phyloP scores from a whole-genome alignment of 75 land plant species.

The Selaginella tamariscina region DNA sequence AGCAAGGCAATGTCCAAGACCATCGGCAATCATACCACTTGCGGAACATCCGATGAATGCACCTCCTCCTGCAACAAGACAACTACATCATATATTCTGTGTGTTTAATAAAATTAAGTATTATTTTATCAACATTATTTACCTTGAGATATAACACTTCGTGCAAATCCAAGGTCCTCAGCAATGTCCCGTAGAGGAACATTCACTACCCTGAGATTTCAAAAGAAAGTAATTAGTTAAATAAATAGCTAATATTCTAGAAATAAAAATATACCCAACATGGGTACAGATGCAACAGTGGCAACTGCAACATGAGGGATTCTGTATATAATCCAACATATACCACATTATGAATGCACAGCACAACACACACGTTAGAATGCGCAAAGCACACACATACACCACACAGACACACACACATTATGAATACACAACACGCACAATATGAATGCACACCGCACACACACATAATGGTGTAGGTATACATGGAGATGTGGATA shows the following conservation, averaged over 20 bases:
- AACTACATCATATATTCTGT: no score
- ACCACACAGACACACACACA: neutral
- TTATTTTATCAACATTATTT: no score
- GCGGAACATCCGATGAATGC: neutral
- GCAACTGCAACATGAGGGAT: slow-evolving; percentile 79
- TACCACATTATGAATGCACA: neutral
- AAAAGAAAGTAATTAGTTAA: neutral
- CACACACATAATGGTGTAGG: slow-evolving; percentile 12
- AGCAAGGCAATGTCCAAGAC: neutral
- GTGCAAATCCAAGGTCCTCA: slow-evolving; percentile 60
- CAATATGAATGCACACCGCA: neutral
- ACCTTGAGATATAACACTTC: slow-evolving; percentile 75
- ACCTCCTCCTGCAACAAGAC: no score
- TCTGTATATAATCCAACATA: neutral
- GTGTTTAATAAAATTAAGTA: no score
- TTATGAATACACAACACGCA: no score
- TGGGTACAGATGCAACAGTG: slow-evolving; percentile 59
- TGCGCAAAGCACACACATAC: neutral
- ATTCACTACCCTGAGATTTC: slow-evolving; percentile 71
- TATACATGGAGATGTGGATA: slow-evolving; percentile 53
- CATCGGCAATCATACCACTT: slow-evolving; percentile 12
- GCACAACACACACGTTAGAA: neutral
- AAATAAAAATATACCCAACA: slow-evolving; percentile 39
- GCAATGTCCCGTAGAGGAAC: slow-evolving; percentile 70
- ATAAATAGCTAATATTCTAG: neutral